Evolutionary conservation across 306 rosid genomes (phyloP), one percentile per base, ranked within the genome.

Genomic region (Cicer cuneatum): DNA sequence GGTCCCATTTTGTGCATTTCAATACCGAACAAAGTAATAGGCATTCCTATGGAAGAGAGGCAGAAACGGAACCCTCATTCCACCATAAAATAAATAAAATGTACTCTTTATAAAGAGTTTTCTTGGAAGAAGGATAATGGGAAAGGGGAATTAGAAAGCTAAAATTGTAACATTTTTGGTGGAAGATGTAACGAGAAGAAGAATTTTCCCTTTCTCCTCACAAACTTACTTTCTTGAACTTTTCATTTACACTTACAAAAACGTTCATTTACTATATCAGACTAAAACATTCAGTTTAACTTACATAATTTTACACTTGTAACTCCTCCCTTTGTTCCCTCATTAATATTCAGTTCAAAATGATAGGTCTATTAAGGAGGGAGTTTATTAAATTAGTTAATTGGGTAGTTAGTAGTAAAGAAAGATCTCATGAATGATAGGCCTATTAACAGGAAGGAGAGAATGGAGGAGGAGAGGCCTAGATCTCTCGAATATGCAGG

Each of bases 271-370:
- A 11, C 16, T n/a, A 41, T 48, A 52, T 66, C 47, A 40, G 7
- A 37, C 38, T 24, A 65, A 52, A 54, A 75, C 13, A 10, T 33
- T 57, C 7, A 1, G 52, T 16, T 15, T 14, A n/a, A 2, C 65
- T 21, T 14, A 11, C 49, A n/a, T 3, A 46, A 46, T 46, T 46
- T 45, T 33, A 10, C 48, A 42, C 59, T 9, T 59, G 7, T 46
- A 46, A 46, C 58, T 60, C 19, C 29, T 24, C 29, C 29, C 29
- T 24, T 24, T 24, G 2, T 24, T 2, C 10, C 56, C 69, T 60
- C 47, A 59, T 45, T 10, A 59, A 73, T 46, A 35, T 45, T 41
- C 60, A 18, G 43, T 37, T 69, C 49, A 10, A 24, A 57, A 11
- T 1, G 38, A 10, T 57, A 24, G 39, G 38, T 10, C 40, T 57